Conservation (phyloP, 2,329 filamentous ascomycete genomes). For the Nemania sp. region DNA sequence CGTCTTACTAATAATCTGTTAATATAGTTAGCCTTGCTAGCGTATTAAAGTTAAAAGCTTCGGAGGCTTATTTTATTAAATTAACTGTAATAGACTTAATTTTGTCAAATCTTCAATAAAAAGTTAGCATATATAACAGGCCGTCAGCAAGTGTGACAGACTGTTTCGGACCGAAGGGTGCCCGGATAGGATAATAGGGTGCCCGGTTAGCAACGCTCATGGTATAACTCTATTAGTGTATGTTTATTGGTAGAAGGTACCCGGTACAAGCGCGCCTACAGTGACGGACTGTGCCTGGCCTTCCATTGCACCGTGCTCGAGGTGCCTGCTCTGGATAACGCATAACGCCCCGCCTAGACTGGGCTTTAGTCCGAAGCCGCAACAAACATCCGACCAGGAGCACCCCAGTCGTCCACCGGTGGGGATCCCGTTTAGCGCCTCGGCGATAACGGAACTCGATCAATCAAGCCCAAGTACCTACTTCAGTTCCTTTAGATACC, state of each 20-base stretch:
- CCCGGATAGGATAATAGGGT: too few relatives aligned
- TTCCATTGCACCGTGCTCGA: slow-evolving; percentile 18
- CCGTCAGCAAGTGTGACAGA: too few relatives aligned
- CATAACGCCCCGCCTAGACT: slow-evolving; percentile 18
- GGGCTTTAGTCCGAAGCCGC: slow-evolving; percentile 28
- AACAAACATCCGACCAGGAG: slow-evolving; percentile 18
- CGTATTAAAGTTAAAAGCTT: too few relatives aligned
- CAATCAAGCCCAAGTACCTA: slow-evolving; percentile 4
- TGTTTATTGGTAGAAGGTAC: slow-evolving; percentile 2
- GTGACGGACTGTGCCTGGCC: slow-evolving; percentile 2
- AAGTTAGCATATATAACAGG: too few relatives aligned
- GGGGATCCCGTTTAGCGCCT: slow-evolving; percentile 11
- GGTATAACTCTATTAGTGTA: not conserved
- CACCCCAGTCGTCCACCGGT: slow-evolving; percentile 10
- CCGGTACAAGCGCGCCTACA: not conserved
- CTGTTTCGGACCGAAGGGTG: too few relatives aligned
- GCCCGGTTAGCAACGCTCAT: too few relatives aligned
- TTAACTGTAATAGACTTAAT: too few relatives aligned
- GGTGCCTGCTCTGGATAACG: slow-evolving; percentile 12
- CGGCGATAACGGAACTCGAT: slow-evolving; percentile 24
- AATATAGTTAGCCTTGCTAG: too few relatives aligned
- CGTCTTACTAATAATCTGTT: too few relatives aligned
- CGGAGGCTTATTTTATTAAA: too few relatives aligned
- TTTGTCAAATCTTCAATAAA: too few relatives aligned
- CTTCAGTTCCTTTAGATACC: slow-evolving; percentile 9